Percentiles rank a stretch among this genome's conserved stretches.
Evolutionary conservation across 2,329 filamentous ascomycete genomes (phyloP).

Genomic region (Knoxdaviesia capensis): DNA sequence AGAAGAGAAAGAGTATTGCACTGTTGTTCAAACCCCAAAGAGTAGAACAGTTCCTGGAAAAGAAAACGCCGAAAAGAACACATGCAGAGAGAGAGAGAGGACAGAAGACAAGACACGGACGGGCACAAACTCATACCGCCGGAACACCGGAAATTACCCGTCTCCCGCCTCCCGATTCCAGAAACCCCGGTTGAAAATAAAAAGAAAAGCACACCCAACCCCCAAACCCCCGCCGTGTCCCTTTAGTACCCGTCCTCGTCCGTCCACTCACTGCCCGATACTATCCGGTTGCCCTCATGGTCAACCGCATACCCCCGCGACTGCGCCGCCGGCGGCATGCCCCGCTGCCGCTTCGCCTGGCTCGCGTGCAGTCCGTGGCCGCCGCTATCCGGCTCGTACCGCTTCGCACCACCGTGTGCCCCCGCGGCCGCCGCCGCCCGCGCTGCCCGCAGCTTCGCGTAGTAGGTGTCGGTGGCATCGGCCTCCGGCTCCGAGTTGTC

Average conservation of each 20-base stretch:
- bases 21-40: no score
- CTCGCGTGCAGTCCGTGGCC: slow-evolving; percentile 17
- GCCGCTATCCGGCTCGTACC: slow-evolving; percentile 29
- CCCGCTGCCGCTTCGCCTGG: slow-evolving; percentile 32
- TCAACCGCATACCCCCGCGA: slow-evolving; percentile 29
- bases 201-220: no score
- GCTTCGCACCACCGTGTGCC: slow-evolving; percentile 34
- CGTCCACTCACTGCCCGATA: slow-evolving; percentile 47
- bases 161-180: no score
- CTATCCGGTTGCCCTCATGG: slow-evolving; percentile 37
- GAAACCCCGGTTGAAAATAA: no score
- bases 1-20: background rate
- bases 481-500: slow-evolving; percentile 59
- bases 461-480: slow-evolving; percentile 61
- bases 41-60: background rate
- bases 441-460: slow-evolving; percentile 53
- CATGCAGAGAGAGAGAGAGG: background rate
- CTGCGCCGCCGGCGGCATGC: slow-evolving; percentile 29
- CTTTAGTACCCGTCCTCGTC: slow-evolving; percentile 39
- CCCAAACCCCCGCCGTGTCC: background rate
- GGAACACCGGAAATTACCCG: background rate
- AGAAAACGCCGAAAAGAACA: background rate
- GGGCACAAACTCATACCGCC: background rate
- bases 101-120: background rate
- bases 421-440: slow-evolving; percentile 28